A percentile compares a stretch with the other conserved stretches of the same genome.
Evolutionary conservation across 768 basidiomycete species (phyloP).

Genomic region (Hypholoma sublateritium): DNA sequence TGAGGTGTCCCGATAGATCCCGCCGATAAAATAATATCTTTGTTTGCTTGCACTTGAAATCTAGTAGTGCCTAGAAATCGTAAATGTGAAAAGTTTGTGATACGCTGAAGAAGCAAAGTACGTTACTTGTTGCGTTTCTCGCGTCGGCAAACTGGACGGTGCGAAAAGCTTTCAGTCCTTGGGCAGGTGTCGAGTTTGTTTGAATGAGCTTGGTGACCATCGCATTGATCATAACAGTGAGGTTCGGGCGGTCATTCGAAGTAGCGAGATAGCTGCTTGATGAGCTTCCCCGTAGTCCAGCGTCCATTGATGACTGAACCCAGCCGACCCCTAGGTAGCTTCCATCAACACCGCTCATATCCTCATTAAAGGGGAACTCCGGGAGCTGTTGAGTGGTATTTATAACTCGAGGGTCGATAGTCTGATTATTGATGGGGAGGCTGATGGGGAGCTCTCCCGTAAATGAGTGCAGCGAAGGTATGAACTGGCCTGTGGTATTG

Average conservation of each 20-base stretch:
- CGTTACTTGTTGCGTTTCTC: background rate
- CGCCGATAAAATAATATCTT: slow-evolving; percentile 37
- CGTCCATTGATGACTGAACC: slow-evolving; percentile 30
- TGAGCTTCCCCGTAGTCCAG: slow-evolving; percentile 34
- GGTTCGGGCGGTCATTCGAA: slow-evolving; percentile 29
- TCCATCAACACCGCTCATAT: slow-evolving; percentile 31
- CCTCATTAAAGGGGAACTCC: slow-evolving; percentile 35
- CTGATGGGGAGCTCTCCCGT: slow-evolving; percentile 32
- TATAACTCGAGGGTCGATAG: slow-evolving; percentile 34
- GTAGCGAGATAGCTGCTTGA: slow-evolving; percentile 33
- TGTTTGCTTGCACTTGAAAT: slow-evolving; percentile 17
- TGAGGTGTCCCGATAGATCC: slow-evolving; percentile 34
- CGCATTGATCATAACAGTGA: slow-evolving; percentile 35
- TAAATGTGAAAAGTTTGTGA: too few relatives aligned
- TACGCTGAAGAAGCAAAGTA: too few relatives aligned
- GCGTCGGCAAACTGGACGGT: slow-evolving; percentile 18
- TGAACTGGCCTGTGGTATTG: slow-evolving; percentile 33
- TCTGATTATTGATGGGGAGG: slow-evolving; percentile 27
- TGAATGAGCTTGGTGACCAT: slow-evolving; percentile 28
- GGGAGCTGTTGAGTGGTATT: slow-evolving; percentile 32
- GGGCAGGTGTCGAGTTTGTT: slow-evolving; percentile 8
- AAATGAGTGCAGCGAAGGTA: slow-evolving; percentile 34
- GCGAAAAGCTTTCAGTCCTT: slow-evolving; percentile 15
- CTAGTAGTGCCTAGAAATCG: background rate
- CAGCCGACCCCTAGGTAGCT: slow-evolving; percentile 32